These are phyloP conservation scores for Eucalyptus microcorys DNA, from an alignment of 345 rosid species.

Conservation along the genomic window DNA sequence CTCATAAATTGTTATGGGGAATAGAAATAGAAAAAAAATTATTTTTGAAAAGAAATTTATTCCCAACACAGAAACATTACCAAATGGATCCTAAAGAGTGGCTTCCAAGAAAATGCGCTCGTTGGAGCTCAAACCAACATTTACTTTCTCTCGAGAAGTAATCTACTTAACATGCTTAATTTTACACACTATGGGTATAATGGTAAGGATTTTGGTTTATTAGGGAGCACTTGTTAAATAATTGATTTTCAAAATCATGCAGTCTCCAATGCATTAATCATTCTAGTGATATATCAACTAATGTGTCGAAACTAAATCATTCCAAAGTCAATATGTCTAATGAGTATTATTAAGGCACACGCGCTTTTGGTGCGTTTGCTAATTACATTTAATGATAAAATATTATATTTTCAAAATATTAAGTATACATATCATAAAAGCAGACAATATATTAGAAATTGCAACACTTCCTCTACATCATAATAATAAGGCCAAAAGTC, in stretches of 20 bases:
- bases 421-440: neutral
- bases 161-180: neutral
- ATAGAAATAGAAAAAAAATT: too few relatives aligned
- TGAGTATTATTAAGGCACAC: neutral
- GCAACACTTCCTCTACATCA: neutral
- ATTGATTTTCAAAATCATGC: rapidly evolving
- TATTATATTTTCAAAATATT: neutral
- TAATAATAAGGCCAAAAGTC: neutral
- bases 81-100: rapidly evolving
- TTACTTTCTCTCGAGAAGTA: neutral
- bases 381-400: neutral
- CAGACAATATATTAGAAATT: neutral
- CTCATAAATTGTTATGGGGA: rapidly evolving
- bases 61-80: rapidly evolving
- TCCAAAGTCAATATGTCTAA: neutral
- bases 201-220: neutral
- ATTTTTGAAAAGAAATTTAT: rapidly evolving
- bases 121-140: neutral
- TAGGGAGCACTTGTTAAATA: neutral
- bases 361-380: neutral
- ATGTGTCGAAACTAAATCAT: neutral
- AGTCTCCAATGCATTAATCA: neutral
- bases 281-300: neutral
- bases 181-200: neutral
- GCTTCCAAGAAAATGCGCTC: rapidly evolving